Evolutionary conservation across 768 basidiomycete genomes (phyloP), one percentile per base, ranked within the genome.

Genomic region (Suillus occidentalis): DNA sequence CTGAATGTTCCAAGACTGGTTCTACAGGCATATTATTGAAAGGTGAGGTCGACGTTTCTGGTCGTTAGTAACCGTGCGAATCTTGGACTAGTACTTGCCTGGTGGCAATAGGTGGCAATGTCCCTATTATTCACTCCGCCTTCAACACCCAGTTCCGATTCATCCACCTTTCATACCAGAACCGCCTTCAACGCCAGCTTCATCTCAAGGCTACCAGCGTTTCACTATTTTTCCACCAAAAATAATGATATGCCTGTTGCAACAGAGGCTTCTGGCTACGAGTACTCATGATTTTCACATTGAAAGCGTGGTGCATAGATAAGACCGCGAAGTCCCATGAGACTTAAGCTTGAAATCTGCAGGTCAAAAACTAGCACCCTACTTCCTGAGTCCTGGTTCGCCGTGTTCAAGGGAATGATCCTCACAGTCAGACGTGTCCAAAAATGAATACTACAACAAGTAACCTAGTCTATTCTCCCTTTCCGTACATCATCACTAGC

Each of bases 401-500:
- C 10, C 4, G 12, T 34, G 31, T 34, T 55, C 53, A 10, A 34
- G 20, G 5, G 12, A 25, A 53, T 55, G 34, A 36, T 55, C 20
- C 53, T 36, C 12, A 12, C 3, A 10, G 36, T 55, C 53, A 18
- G 8, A 53, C 31, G 34, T 55, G 31, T 20, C 31, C 20, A 36
- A n/a, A 4, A n/a, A 34, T 13, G 31, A n/a, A 55, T 55, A 20
- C 10, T 55, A 34, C 25, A 42, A 40, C 28, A 31, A n/a, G 45
- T 6, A 31, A 20, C 43, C 58, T 12, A 37, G 9, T 63, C 49
- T n/a, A 64, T 43, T n/a, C 47, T 36, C 36, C 50, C 13, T 63
- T 25, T 20, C 40, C 42, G 63, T 18, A 47, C 40, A 49, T 57
- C 55, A 18, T 76, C 73, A 31, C 60, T 43, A 5, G 1, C 2